Base-by-base conservation (phyloP, 192 early-diverging fungal genomes). In the Backusella tuberculispora region DNA sequence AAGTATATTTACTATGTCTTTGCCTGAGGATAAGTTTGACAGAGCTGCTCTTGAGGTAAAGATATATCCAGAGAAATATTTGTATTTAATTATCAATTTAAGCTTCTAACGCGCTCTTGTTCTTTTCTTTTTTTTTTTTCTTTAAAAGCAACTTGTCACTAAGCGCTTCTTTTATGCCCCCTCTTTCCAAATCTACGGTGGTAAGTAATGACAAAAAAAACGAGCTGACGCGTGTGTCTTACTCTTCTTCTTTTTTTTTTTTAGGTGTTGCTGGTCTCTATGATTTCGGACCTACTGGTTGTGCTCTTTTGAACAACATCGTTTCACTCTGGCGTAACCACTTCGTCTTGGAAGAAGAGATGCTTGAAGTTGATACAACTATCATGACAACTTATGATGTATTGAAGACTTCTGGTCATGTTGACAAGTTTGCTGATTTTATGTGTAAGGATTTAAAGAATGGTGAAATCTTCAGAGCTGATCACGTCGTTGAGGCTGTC, bases 321-420 rank as follows among this genome's bases (percentile, higher is more conserved):
- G 85, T 97, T 80, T 85, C 84, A 64, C 74, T 95, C 43, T 98
- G 97, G 97, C 89, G 95, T 73, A 92, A 94, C 83, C 96, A 97
- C 87, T 99, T 99, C 85, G 92, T 99, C 6, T 87, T 99, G 17
- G 98, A 99, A 82, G 98, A 99, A 84, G 96, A 99, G 71, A 99
- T 99, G 98, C 92, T 99, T 13, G 98, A 99, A 87, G 88, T 99
- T 37, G 98, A 99, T 78, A 96, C 95, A 78, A 92, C 96, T 42
- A 98, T 98, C 84, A 90, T 99, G 85, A 98, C 98, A n/a, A 96
- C 95, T 7, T 88, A 94, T 60, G 91, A 94, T 69, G 98, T 99
- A 13, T 83, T 96, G 53, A 97, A 98, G 87, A 98, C 98, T 38
- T 99, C 98, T 42, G 98, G 98, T 69, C 98, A 99, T 87, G 98